These are phyloP conservation scores for Meira nashicola DNA, from an alignment of 1,284 basidiomycete genomes.

Conservation along the genomic window DNA sequence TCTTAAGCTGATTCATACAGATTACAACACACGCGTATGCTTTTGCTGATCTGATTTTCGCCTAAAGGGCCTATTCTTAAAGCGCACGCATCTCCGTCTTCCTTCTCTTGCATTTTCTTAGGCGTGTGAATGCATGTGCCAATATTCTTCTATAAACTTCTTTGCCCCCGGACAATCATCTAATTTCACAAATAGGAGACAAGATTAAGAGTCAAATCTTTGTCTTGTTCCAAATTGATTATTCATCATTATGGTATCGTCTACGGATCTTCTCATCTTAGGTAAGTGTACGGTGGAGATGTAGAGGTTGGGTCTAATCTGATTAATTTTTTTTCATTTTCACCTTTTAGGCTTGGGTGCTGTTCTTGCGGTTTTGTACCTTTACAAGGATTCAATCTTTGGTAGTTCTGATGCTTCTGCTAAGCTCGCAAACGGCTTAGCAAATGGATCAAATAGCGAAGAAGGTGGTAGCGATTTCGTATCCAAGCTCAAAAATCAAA, in stretches of 20 bases:
- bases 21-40: too few species aligned
- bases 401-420: constrained; percentile 22
- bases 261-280: constrained; percentile 18
- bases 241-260: constrained; percentile 21
- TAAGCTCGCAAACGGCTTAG: constrained; percentile 32
- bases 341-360: constrained; percentile 17
- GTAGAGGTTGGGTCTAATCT: too few species aligned
- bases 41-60: too few species aligned
- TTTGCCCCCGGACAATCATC: not conserved
- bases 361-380: constrained; percentile 37
- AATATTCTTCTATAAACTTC: not conserved
- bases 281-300: not conserved
- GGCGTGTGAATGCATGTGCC: not conserved
- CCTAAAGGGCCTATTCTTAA: too few species aligned
- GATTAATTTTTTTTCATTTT: not conserved
- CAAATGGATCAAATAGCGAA: constrained; percentile 16
- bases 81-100: not conserved
- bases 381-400: constrained; percentile 37
- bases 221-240: too few species aligned
- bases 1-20: too few species aligned
- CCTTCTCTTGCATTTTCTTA: not conserved
- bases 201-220: too few species aligned
- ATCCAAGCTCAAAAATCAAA: constrained; percentile 39
- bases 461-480: constrained; percentile 29
- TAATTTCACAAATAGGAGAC: not conserved